Base-by-base conservation (phyloP, 805 yeast species). In the Cyberlindnera xylosilytica region DNA sequence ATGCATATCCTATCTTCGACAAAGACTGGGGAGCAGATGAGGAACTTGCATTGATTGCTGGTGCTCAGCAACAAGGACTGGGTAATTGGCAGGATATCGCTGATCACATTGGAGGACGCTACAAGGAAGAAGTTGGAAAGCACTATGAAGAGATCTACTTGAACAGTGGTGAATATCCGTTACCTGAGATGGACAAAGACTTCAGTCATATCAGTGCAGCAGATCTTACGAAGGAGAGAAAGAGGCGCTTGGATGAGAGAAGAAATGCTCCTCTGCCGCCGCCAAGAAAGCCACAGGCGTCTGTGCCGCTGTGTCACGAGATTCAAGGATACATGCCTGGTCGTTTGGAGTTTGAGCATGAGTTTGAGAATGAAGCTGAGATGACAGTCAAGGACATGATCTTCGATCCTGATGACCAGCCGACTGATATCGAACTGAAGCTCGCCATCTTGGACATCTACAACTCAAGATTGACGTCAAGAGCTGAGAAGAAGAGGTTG, bases 11-110 rank as follows among this genome's bases (percentile, higher is more conserved):
- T 0, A 86, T 95, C 9, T 83, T 95, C 52, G 85, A 80, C 39
- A 78, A 74, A 43, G 90, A 83, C 43, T 93, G 99, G 98, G 99
- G 99, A 28, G 99, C 99, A 1, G 99, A 93, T 66, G 99, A 93
- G 63, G 99, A 93, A 64, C 60, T 90, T 43, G 71, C 87, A 24
- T 68, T 93, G 45, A 76, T 95, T 12, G 96, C 89, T 62, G 98
- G 97, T 8, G 83, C 95, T 34, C 97, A 93, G 63, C 83, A 87
- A 9, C 74, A 78, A 34, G 99, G 99, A 0, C 62, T 93, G 42
- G 99, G 99, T 2, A 89, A 90, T 61, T 93, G 99, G 99, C 96
- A 87, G 57, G 99, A 93, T 62, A 79, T 95, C n/a, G 84, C 96
- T 10, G 98, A 93, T 59, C 96, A 87, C 58, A 87, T 95, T 42